These are phyloP conservation scores for Phytopythium helicoides DNA, from an alignment of 352 stramenopile genomes.

Conservation along the genomic window DNA sequence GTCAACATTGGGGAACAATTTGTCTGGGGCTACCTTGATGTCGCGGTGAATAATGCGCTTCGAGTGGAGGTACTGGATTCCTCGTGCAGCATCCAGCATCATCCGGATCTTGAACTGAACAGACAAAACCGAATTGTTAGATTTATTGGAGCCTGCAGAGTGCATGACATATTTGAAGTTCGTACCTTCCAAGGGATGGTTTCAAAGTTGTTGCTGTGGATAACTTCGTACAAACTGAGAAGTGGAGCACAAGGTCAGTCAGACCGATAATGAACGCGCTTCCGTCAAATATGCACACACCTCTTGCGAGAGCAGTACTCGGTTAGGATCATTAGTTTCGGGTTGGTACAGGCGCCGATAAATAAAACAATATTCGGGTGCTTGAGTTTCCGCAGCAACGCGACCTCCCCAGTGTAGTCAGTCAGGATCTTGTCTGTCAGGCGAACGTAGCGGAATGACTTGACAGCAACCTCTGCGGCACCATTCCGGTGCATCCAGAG, in stretches of 20 bases:
- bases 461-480: slow-evolving; percentile 83
- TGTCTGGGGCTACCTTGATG: slow-evolving; percentile 62
- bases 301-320: slow-evolving; percentile 90
- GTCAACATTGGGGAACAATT: not conserved
- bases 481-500: slow-evolving; percentile 86
- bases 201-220: slow-evolving; percentile 86
- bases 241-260: not conserved
- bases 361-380: slow-evolving; percentile 91
- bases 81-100: slow-evolving; percentile 85
- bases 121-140: slow-evolving; percentile 4
- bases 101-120: slow-evolving; percentile 87
- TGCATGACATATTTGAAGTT: not conserved
- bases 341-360: slow-evolving; percentile 87
- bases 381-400: slow-evolving; percentile 83
- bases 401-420: slow-evolving; percentile 86
- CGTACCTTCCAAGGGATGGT: slow-evolving; percentile 89
- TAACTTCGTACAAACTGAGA: slow-evolving; percentile 85
- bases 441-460: slow-evolving; percentile 84
- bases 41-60: slow-evolving; percentile 87
- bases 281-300: slow-evolving; percentile 17
- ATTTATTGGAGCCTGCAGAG: not conserved
- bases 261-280: not conserved
- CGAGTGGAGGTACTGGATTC: slow-evolving; percentile 89
- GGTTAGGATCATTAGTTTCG: slow-evolving; percentile 88
- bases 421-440: slow-evolving; percentile 87